Evolutionary conservation across 2,329 filamentous ascomycete species (phyloP).

Genomic region (Delphinella strobiligena): DNA sequence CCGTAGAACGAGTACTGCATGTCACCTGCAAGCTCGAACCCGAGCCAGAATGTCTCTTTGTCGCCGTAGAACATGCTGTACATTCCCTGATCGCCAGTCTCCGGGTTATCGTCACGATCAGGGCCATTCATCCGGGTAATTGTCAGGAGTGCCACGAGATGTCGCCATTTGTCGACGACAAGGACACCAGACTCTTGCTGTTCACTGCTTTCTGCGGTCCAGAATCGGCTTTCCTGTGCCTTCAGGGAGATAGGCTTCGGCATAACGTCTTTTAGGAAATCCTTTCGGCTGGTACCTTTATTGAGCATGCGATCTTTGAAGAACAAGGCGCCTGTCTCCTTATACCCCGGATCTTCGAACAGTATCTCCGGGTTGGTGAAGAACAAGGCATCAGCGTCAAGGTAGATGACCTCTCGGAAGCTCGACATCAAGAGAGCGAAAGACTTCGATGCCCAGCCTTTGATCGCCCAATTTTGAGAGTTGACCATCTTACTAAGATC

Average conservation of each 20-base stretch:
- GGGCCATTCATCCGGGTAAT: constrained; percentile 32
- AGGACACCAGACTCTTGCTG: constrained; percentile 37
- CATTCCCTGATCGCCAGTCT: constrained; percentile 27
- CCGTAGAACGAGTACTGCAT: constrained; percentile 32
- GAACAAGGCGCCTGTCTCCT: constrained; percentile 32
- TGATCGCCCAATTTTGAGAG: constrained; percentile 32
- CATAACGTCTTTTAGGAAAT: constrained; percentile 31
- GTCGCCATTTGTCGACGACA: constrained; percentile 35
- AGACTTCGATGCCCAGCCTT: constrained; percentile 36
- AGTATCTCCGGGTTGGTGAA: constrained; percentile 30
- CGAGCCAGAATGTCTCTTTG: constrained; percentile 40
- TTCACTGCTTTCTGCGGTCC: constrained; percentile 26
- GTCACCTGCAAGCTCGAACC: constrained; percentile 35
- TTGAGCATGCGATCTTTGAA: constrained; percentile 34
- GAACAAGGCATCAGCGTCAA: constrained; percentile 35
- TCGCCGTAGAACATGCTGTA: constrained; percentile 29
- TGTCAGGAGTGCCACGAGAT: constrained; percentile 32
- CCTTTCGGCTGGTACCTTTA: constrained; percentile 25
- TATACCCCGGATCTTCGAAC: constrained; percentile 31
- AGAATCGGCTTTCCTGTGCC: constrained; percentile 26
- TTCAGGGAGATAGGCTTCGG: constrained; percentile 32
- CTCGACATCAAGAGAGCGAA: constrained; percentile 36
- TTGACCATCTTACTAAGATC: constrained; percentile 35
- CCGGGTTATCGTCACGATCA: constrained; percentile 29
- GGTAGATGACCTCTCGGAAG: constrained; percentile 36